phyloP scores from a whole-genome alignment of 2,329 filamentous ascomycete species.

The Alternaria viburni region DNA sequence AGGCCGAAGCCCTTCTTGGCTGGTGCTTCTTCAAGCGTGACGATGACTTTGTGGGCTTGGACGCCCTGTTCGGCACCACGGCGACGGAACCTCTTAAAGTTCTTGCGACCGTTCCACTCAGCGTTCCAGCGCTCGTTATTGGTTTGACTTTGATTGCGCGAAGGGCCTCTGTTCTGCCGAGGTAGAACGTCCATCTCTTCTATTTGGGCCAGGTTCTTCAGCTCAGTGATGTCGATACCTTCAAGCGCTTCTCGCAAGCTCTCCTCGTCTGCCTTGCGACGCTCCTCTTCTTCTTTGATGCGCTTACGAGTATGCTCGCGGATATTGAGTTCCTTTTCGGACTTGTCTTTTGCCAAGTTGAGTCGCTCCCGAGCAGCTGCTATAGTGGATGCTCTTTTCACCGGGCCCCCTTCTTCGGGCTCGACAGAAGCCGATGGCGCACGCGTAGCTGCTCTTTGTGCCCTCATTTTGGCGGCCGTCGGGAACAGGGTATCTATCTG shows the following conservation, averaged over 20 bases:
- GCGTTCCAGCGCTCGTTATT: conserved; percentile 78
- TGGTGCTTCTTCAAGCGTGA: conserved; percentile 71
- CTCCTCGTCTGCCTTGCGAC: conserved; percentile 68
- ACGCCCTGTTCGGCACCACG: conserved; percentile 46
- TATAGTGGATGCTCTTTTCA: conserved; percentile 22
- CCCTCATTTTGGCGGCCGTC: conserved; percentile 77
- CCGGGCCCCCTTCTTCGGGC: conserved; percentile 48
- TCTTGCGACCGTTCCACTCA: conserved; percentile 90
- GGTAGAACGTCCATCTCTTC: conserved; percentile 74
- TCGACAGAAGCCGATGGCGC: conserved; percentile 37
- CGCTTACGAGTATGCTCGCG: conserved; percentile 53
- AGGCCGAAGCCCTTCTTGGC: conserved; percentile 74
- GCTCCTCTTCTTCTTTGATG: conserved; percentile 60
- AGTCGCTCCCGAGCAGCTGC: conserved; percentile 46
- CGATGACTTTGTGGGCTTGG: conserved; percentile 65
- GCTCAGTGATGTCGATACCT: conserved; percentile 72
- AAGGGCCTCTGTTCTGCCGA: conserved; percentile 29
- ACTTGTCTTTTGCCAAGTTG: conserved; percentile 50
- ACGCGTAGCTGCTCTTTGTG: conserved; percentile 60
- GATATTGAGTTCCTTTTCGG: conserved; percentile 69
- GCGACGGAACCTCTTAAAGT: conserved; percentile 88
- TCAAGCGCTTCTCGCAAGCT: conserved; percentile 63
- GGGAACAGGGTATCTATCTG: conserved; percentile 77
- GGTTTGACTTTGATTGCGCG: conserved; percentile 31
- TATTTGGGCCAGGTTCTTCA: conserved; percentile 76